phyloP scores from a whole-genome alignment of 345 rosid species.

The Pelargonium nanum region DNA sequence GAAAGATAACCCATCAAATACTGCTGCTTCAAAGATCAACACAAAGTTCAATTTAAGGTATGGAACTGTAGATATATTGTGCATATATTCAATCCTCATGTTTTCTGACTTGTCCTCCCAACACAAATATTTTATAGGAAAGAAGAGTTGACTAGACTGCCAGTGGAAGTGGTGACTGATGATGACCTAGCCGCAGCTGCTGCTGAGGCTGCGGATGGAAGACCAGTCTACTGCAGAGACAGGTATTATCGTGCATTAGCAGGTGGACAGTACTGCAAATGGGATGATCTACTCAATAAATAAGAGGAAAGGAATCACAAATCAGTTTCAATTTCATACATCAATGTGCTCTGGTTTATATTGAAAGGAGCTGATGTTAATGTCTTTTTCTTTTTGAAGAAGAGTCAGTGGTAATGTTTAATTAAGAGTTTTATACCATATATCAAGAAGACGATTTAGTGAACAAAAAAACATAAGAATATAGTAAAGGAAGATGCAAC shows the following conservation, averaged over 20 bases:
- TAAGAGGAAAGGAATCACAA: not conserved
- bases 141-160: conserved; percentile 65
- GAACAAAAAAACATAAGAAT: not conserved
- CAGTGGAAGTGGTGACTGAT: conserved; percentile 54
- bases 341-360: too few species aligned
- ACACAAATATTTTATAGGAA: conserved; percentile 30
- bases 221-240: conserved; percentile 95
- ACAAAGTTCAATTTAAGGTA: conserved; percentile 63
- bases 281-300: conserved; percentile 69
- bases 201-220: conserved; percentile 91
- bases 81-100: too few species aligned
- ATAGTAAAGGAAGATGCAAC: not conserved
- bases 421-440: not conserved
- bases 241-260: conserved; percentile 90
- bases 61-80: not conserved
- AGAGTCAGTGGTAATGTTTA: too few species aligned
- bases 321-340: not conserved
- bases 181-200: conserved; percentile 88
- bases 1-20: conserved; percentile 27
- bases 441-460: not conserved
- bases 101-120: not conserved
- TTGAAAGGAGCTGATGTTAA: too few species aligned
- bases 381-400: too few species aligned
- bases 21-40: conserved; percentile 34
- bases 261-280: conserved; percentile 97